Evolutionary conservation across 73 alveolate species (phyloP).

Genomic region (Uronychia binucleata): DNA sequence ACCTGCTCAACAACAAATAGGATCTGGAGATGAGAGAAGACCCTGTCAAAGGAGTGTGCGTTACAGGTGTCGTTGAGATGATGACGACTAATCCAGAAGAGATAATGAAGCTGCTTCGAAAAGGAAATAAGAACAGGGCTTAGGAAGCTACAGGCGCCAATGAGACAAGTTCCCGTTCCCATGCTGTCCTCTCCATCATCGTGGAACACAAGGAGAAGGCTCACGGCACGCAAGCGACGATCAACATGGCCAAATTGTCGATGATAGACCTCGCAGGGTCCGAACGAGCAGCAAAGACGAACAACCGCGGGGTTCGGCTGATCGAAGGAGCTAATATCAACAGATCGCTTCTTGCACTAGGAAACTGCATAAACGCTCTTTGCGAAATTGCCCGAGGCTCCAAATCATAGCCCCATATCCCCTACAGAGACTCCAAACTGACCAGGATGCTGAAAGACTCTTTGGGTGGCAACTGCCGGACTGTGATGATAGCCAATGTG

Average conservation of each 20-base stretch:
- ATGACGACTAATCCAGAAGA: conserved; percentile 88
- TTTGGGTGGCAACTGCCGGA: conserved; percentile 95
- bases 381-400: conserved; percentile 85
- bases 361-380: conserved; percentile 95
- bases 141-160: conserved; percentile 99
- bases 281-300: conserved; percentile 93
- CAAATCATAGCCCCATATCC: conserved; percentile 76
- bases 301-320: conserved; percentile 92
- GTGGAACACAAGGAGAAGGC: conserved; percentile 88
- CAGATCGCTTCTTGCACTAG: conserved; percentile 91
- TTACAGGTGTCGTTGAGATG: conserved; percentile 89
- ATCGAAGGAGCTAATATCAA: conserved; percentile 98
- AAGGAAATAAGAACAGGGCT: conserved; percentile 98
- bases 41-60: conserved; percentile 91
- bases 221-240: conserved; percentile 80
- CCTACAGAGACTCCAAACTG: conserved; percentile 95
- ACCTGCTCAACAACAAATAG: conserved; percentile 78
- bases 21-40: conserved; percentile 97
- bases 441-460: conserved; percentile 96
- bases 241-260: conserved; percentile 89
- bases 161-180: conserved; percentile 95
- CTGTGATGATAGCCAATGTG: conserved; percentile 95
- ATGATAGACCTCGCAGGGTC: conserved; percentile 99
- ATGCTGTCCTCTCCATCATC: conserved; percentile 91
- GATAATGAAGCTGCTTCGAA: conserved; percentile 80